Evolutionary conservation across 2,329 filamentous ascomycete species (phyloP), one percentile per base, ranked within the genome.

Genomic region (Ophiostoma angusticollis): DNA sequence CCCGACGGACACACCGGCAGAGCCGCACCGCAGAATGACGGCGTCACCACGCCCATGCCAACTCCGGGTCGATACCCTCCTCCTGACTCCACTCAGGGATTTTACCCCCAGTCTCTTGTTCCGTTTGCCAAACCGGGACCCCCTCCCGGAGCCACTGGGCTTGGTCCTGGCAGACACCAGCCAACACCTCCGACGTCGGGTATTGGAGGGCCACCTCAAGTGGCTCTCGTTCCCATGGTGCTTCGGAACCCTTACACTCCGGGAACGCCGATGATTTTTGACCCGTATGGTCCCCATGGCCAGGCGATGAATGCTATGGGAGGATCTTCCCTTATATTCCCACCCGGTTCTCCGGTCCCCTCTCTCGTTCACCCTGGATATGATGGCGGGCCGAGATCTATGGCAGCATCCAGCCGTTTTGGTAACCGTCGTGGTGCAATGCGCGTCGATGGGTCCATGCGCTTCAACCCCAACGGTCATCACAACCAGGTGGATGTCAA

Each of bases 401-500:
- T 61, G 23, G 51, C 59, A 9, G 43, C 51, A 1, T 58, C 56
- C 38, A 47, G 49, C 3, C 58, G 61, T 27, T 46, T 51, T 14
- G 63, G 67, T 21, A 50, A 53, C 37, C 68, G 67, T 9, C 65
- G 70, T 35, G 65, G 73, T 49, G 64, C 65, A 18, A 58, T 62
- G 41, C 58, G 67, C 17, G 55, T 70, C 28, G 56, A 57, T 33
- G 52, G 69, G 47, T 59, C 65, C 11, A 54, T 63, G n/a, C 63
- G 64, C 40, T 64, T 64, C 48, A 68, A 62, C 40, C 57, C 61
- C 5, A 56, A 63, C 2, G 64, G 64, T 22, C 67, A 74, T 43
- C 72, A 78, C 50, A 80, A 79, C 41, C 65, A 74, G 18, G 75
- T 80, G 5, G 74, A 79, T 44, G 64, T 74, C 34, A 60, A 62